These are phyloP conservation scores for Avena insularis DNA, from an alignment of 176 grass and related monocot genomes.

Conservation along the genomic window DNA sequence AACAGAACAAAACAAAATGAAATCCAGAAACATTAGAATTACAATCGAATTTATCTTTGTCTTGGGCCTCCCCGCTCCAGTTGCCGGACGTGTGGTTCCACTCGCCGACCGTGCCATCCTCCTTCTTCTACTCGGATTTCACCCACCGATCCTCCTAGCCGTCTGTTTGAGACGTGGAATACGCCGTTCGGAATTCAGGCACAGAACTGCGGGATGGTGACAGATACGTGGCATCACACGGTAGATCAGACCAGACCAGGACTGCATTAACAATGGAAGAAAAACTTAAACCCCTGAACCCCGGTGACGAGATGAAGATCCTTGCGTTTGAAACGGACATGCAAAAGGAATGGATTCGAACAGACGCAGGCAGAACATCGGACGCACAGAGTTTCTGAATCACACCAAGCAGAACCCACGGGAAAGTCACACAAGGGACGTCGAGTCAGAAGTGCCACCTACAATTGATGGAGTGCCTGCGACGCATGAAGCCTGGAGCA, in stretches of 20 bases:
- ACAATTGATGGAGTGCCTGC: no score
- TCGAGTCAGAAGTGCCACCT: no score
- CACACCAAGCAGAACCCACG: no score
- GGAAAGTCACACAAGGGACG: no score
- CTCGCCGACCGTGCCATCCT: constrained; percentile 71
- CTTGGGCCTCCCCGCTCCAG: constrained; percentile 73
- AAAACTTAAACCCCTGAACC: constrained; percentile 36
- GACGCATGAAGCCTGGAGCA: no score
- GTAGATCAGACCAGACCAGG: background rate
- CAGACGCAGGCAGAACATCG: no score
- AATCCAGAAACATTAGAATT: background rate
- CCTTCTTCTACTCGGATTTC: constrained; percentile 88
- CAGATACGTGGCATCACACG: background rate
- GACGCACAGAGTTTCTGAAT: no score
- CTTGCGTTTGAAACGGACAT: no score
- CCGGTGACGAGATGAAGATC: background rate
- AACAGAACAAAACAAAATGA: background rate
- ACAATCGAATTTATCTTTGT: constrained; percentile 60
- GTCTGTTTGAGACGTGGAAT: constrained; percentile 39
- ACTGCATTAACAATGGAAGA: background rate
- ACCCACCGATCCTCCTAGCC: constrained; percentile 79
- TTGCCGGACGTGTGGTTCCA: constrained; percentile 83
- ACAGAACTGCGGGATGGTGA: background rate
- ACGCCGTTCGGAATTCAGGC: background rate
- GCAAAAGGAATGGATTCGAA: no score